Percentiles rank a stretch among this genome's conserved stretches.
Evolutionary conservation across 257 asterid genomes (phyloP).

Genomic region (Knoxia roxburghii): DNA sequence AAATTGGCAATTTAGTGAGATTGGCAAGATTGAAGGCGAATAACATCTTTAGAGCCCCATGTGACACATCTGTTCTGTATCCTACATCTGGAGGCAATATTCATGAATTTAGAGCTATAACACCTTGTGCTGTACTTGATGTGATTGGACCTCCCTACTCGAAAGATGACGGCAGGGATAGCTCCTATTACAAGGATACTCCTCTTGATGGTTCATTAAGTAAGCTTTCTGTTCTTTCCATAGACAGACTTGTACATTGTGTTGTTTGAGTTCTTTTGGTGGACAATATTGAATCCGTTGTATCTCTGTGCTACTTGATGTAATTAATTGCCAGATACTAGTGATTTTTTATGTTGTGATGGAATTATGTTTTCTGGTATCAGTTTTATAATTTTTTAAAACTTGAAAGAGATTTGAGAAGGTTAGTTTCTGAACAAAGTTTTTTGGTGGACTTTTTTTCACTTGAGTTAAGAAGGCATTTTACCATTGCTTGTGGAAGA

Average conservation of each 20-base stretch:
- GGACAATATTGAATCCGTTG: background rate
- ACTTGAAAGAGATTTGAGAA: too few relatives aligned
- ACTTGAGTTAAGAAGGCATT: background rate
- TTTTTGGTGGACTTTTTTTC: background rate
- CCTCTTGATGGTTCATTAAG: conserved; percentile 23
- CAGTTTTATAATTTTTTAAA: background rate
- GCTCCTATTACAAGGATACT: conserved; percentile 56
- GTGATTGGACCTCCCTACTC: conserved; percentile 82
- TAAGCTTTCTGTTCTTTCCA: conserved; percentile 13
- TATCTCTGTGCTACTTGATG: background rate
- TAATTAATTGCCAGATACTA: background rate
- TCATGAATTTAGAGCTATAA: conserved; percentile 70
- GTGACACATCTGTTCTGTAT: conserved; percentile 59
- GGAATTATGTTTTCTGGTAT: background rate
- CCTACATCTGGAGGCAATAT: conserved; percentile 94
- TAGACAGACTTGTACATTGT: background rate
- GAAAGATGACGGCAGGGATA: conserved; percentile 61
- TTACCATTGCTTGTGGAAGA: background rate
- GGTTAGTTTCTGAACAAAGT: too few relatives aligned
- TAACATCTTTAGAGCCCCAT: conserved; percentile 49
- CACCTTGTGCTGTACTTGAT: conserved; percentile 80
- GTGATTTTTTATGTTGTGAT: background rate
- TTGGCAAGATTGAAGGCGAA: conserved; percentile 56
- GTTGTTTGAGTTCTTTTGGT: background rate
- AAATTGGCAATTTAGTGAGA: conserved; percentile 33